These are phyloP conservation scores for Talaromyces sp. DNA, from an alignment of 2,329 filamentous ascomycete genomes.

Conservation along the genomic window DNA sequence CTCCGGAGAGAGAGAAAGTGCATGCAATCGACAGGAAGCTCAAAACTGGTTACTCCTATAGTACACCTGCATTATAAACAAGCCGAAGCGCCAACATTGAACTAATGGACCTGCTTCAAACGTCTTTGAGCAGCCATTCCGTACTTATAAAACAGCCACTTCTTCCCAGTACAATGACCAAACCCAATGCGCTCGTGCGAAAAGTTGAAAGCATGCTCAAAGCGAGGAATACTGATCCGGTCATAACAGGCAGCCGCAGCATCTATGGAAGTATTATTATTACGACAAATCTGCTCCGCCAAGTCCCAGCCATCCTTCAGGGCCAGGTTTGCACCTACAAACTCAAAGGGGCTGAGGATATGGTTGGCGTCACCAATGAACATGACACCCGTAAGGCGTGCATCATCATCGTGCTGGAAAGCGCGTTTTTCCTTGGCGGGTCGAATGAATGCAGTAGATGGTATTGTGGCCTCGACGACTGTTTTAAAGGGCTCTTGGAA, in stretches of 20 bases:
- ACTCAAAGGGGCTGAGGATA: slow-evolving; percentile 46
- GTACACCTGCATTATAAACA: not conserved
- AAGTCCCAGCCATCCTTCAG: slow-evolving; percentile 45
- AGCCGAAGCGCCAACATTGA: not conserved
- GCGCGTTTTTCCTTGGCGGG: slow-evolving; percentile 43
- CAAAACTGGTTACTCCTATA: too few relatives aligned
- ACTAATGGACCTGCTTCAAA: slow-evolving; percentile 4
- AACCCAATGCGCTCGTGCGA: slow-evolving; percentile 7
- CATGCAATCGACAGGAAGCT: too few relatives aligned
- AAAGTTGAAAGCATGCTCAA: slow-evolving; percentile 3
- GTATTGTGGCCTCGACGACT: slow-evolving; percentile 38
- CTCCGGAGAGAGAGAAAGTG: too few relatives aligned
- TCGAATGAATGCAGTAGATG: slow-evolving; percentile 32
- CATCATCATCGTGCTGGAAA: slow-evolving; percentile 35
- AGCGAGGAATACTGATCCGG: slow-evolving; percentile 30
- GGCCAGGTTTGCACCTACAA: slow-evolving; percentile 46
- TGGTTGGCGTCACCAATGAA: slow-evolving; percentile 50
- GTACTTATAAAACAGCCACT: slow-evolving; percentile 10
- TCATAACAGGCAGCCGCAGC: slow-evolving; percentile 32
- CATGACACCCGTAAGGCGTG: slow-evolving; percentile 26
- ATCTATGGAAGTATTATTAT: slow-evolving; percentile 19
- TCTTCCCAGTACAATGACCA: slow-evolving; percentile 5
- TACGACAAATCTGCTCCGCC: slow-evolving; percentile 36
- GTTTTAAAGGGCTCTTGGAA: slow-evolving; percentile 41
- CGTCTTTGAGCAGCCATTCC: slow-evolving; percentile 9